Conservation (phyloP, 768 basidiomycete species). For the Sutorius australiensis region DNA sequence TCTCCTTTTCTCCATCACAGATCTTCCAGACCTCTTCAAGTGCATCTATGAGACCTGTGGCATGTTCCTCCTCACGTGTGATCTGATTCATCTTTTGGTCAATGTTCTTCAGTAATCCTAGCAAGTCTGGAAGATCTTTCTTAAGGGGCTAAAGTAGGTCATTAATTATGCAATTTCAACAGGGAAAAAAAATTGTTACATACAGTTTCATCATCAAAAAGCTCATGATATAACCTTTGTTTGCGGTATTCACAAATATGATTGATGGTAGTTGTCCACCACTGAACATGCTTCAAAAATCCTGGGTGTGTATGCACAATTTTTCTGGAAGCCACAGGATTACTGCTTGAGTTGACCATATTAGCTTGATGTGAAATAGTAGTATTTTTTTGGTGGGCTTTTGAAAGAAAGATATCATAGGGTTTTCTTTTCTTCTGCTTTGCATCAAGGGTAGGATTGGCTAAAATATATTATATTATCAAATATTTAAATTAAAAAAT, state of each 20-base stretch:
- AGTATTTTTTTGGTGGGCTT: background rate
- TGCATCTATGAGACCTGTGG: conserved; percentile 5
- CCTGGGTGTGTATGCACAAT: background rate
- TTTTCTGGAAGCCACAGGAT: background rate
- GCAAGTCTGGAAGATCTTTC: conserved; percentile 8
- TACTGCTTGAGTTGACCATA: too few species aligned
- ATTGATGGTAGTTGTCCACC: conserved; percentile 14
- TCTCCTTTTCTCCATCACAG: conserved; percentile 6
- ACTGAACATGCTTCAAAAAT: conserved; percentile 5
- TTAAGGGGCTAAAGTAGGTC: background rate
- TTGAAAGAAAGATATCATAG: background rate
- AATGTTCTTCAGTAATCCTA: conserved; percentile 20
- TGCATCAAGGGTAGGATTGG: background rate
- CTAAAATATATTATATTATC: background rate
- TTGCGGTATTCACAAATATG: background rate
- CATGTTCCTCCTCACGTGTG: conserved; percentile 15
- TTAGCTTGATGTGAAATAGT: background rate
- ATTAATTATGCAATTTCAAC: background rate
- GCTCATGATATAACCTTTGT: background rate
- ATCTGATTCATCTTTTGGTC: conserved; percentile 18
- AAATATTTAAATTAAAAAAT: background rate
- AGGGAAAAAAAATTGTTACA: background rate
- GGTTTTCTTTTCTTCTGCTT: background rate
- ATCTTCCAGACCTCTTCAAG: background rate
- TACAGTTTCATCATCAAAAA: conserved; percentile 24